Evolutionary conservation across 192 early-diverging fungal species (phyloP), one percentile per base, ranked within the genome.

Genomic region (Backusella tuberculispora): DNA sequence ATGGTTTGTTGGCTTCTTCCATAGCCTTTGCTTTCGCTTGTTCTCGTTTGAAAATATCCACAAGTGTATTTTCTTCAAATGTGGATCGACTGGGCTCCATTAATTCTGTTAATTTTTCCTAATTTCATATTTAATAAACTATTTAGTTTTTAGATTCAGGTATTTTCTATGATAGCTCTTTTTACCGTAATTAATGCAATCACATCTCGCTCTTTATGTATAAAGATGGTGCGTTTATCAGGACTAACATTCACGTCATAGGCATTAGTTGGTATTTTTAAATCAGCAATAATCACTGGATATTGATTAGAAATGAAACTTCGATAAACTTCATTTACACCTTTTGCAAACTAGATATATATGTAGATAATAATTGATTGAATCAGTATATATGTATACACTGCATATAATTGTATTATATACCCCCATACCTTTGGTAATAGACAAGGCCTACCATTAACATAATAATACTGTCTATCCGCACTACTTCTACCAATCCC

Each of bases 231-330:
- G 38, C 97, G 88, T 73, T 99, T 99, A 78, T 99, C 94, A 1
- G 98, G 98, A 26, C 93, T 95, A 26, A 99, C 87, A 72, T 99
- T 99, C 37, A 97, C 94, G 86, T 99, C 96, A 38, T 93, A 91
- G 13, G 82, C 80, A 10, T 82, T 90, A 19, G 86, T 86, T 1
- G 83, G 78, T 46, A 95, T 60, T 26, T 76, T 77, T 19, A 98
- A 77, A 47, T 93, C 85, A 13, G 93, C 85, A 15, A 95, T 84
- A 45, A 92, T 76, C 29, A 96, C 88, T 0, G 97, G 97, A 70
- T 92, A 95, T 73, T 94, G 90, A 17, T 91, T 84, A 5, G 88
- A 83, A 46, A 90, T 88, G 78, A 87, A 89, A 1, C 76, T 72
- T 41, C 84, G 86, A 81, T 93, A 99, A 14, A 92, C 79, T 69